Percentiles rank a stretch among this genome's conserved stretches.
Conservation (phyloP, 176 grass and related monocot species). For the Zizania latifolia region DNA sequence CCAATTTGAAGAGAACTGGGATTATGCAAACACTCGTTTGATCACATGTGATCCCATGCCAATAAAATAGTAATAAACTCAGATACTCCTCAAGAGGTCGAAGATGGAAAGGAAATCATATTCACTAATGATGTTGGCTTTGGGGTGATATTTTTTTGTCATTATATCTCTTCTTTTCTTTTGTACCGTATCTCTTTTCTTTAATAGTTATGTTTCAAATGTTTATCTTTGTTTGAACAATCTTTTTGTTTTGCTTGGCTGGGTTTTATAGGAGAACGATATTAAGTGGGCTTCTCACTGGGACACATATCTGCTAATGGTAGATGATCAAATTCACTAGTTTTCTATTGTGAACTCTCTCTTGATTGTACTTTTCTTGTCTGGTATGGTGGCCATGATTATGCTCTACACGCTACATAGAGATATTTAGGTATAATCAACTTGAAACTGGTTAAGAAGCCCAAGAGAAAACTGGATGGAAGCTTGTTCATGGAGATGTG, state of each 20-base stretch:
- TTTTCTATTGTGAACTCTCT: slow-evolving; percentile 47
- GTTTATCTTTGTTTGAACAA: background rate
- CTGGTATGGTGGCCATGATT: slow-evolving; percentile 46
- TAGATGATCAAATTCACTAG: slow-evolving; percentile 40
- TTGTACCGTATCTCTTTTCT: background rate
- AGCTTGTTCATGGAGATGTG: slow-evolving; percentile 45
- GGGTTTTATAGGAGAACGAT: slow-evolving; percentile 32
- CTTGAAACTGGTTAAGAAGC: slow-evolving; percentile 40
- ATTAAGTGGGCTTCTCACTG: slow-evolving; percentile 45
- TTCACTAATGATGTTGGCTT: slow-evolving; percentile 33
- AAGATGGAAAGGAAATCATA: slow-evolving; percentile 33
- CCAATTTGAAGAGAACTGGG: slow-evolving; percentile 19
- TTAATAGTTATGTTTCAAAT: background rate
- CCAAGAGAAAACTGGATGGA: slow-evolving; percentile 44
- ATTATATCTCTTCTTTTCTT: background rate
- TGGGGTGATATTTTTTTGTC: slow-evolving; percentile 21
- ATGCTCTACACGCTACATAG: slow-evolving; percentile 39
- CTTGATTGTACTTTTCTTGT: slow-evolving; percentile 42
- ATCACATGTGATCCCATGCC: slow-evolving; percentile 32
- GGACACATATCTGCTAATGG: slow-evolving; percentile 40
- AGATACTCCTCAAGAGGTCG: slow-evolving; percentile 33
- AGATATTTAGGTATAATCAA: slow-evolving; percentile 38
- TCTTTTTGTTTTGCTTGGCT: background rate
- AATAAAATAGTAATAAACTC: slow-evolving; percentile 23
- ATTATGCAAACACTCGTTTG: slow-evolving; percentile 25